Base-by-base conservation (phyloP, 805 yeast species). In the Martiniozyma abietophila region DNA sequence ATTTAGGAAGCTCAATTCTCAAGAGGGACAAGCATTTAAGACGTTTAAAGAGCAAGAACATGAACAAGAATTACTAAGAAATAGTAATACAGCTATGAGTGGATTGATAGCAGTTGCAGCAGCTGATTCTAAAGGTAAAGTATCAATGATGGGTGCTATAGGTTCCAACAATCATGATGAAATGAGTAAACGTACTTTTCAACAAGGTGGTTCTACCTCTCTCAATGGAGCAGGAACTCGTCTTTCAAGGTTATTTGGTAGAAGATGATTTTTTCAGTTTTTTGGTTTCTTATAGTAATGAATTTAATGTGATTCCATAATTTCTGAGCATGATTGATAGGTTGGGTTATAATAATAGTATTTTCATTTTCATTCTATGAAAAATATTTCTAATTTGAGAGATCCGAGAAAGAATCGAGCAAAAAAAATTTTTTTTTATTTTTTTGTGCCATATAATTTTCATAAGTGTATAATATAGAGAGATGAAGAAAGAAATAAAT, bases 1-100 rank as follows among this genome's bases (percentile, higher is more conserved):
- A 16, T 54, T 56, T 30, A 42, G 58, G 16, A 54, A 48, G 31
- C 44, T 58, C 23, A 51, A 58, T 22, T 49, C 58, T 1, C 64
- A 59, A 31, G 64, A 59, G 40, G 64, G 64, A 4, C 31, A 51
- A 48, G 62, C 61, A 4, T 58, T 59, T 35, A 47, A 57, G 29
- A 49, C 44, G 27, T 47, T 51, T 25, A 39, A 37, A 5, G 32
- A 20, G 22, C 41, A 38, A 4, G 38, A 36, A 21, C 42, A 43
- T 2, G 50, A 42, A 22, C 48, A 43, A 32, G 28, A 22, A 23
- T n/a, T n/a, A n/a, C n/a, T n/a, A n/a, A n/a, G n/a, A n/a, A n/a
- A n/a, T n/a, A n/a, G n/a, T n/a, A n/a, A n/a, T n/a, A n/a, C n/a
- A n/a, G n/a, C n/a, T n/a, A n/a, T n/a, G n/a, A n/a, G n/a, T n/a